phyloP scores from a whole-genome alignment of 148 eudicot species.

The Silene latifolia region DNA sequence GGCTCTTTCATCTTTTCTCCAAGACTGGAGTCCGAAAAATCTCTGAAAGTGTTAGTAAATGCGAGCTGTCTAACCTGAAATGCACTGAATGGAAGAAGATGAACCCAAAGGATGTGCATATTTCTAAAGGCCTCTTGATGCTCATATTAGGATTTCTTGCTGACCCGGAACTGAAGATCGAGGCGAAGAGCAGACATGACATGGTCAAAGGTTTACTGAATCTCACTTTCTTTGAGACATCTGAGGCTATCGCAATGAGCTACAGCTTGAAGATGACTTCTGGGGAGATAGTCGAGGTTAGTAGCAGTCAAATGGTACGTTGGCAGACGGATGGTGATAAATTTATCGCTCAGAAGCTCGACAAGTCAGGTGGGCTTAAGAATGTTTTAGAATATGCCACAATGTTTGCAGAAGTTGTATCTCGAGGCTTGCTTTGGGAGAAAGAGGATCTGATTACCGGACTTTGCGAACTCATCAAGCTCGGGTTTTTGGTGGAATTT shows the following conservation, averaged over 20 bases:
- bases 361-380: conserved; percentile 27
- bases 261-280: conserved; percentile 41
- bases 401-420: conserved; percentile 41
- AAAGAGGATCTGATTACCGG: conserved; percentile 32
- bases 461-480: conserved; percentile 50
- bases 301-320: too few relatives aligned
- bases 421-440: conserved; percentile 61
- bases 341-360: conserved; percentile 38
- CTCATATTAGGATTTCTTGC: conserved; percentile 54
- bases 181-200: conserved; percentile 39
- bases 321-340: conserved; percentile 45
- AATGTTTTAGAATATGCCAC: conserved; percentile 46
- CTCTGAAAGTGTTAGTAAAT: conserved; percentile 39
- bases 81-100: conserved; percentile 20
- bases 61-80: conserved; percentile 14
- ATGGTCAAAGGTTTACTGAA: conserved; percentile 31
- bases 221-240: conserved; percentile 34
- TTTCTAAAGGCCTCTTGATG: conserved; percentile 41
- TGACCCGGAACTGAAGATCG: conserved; percentile 33
- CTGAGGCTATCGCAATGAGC: conserved; percentile 29
- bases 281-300: conserved; percentile 32
- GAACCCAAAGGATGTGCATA: conserved; percentile 28
- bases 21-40: conserved; percentile 50
- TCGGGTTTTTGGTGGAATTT: conserved; percentile 47
- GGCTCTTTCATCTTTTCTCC: conserved; percentile 44